A percentile compares a stretch with the other conserved stretches of the same genome.
Conservation (phyloP, 2,329 filamentous ascomycete genomes). For the Acephala macrosclerotiorum region DNA sequence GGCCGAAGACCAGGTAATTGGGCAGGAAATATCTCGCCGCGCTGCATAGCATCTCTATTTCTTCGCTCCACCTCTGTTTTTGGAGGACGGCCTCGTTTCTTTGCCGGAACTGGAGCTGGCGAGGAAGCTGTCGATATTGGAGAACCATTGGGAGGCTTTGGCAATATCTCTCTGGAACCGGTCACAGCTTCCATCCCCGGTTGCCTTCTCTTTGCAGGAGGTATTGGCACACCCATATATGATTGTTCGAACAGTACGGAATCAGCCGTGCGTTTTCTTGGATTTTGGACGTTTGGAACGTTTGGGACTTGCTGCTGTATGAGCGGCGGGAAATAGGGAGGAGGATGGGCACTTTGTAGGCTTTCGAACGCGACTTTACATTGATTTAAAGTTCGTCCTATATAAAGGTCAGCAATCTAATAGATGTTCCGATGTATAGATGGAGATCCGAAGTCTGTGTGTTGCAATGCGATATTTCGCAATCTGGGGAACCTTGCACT, state of each 20-base stretch:
- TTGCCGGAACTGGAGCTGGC: conserved; percentile 23
- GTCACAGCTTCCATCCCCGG: conserved; percentile 30
- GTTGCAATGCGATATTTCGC: conserved; percentile 24
- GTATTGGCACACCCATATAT: conserved; percentile 13
- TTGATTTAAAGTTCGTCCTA: conserved; percentile 40
- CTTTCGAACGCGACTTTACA: conserved; percentile 40
- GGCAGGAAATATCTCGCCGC: conserved; percentile 39
- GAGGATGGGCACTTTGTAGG: conserved; percentile 24
- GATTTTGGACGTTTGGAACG: conserved; percentile 5
- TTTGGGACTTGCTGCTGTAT: background rate
- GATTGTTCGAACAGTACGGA: conserved; percentile 30
- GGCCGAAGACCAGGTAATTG: conserved; percentile 15
- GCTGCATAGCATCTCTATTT: conserved; percentile 37
- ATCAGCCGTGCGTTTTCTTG: conserved; percentile 38
- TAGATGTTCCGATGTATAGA: conserved; percentile 24
- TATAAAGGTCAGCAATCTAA: conserved; percentile 22
- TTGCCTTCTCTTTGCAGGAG: conserved; percentile 36
- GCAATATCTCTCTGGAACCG: conserved; percentile 36
- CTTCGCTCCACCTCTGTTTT: conserved; percentile 41
- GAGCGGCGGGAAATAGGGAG: conserved; percentile 13
- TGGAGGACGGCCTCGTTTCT: conserved; percentile 43
- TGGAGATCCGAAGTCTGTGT: conserved; percentile 30
- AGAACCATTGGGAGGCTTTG: conserved; percentile 40
- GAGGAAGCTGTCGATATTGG: conserved; percentile 33
- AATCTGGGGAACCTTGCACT: conserved; percentile 30